These are phyloP conservation scores for Mayamaea pseudoterrestris DNA, from an alignment of 108 stramenopile species.

Conservation along the genomic window DNA sequence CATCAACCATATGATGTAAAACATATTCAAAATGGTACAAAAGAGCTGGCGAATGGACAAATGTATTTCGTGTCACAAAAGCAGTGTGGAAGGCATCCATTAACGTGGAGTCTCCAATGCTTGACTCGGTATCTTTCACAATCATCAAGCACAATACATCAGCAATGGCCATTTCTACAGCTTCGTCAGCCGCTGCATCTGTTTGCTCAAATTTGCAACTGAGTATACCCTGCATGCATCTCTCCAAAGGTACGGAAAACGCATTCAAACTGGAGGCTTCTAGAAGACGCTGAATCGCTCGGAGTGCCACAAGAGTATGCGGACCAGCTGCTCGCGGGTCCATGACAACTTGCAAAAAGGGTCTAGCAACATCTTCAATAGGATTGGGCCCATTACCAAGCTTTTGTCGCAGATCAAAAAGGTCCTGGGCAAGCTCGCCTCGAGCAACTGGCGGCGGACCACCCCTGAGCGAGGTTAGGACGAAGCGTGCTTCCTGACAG, in stretches of 20 bases:
- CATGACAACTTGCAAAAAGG: slow-evolving; percentile 73
- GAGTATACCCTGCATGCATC: slow-evolving; percentile 40
- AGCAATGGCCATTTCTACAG: slow-evolving; percentile 86
- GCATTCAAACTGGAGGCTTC: slow-evolving; percentile 30
- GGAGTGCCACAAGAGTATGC: slow-evolving; percentile 69
- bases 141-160: slow-evolving; percentile 60
- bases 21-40: slow-evolving; percentile 79
- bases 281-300: slow-evolving; percentile 58
- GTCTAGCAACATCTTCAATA: slow-evolving; percentile 32
- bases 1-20: slow-evolving; percentile 36
- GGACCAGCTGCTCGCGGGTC: slow-evolving; percentile 82
- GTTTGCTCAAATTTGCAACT: slow-evolving; percentile 83
- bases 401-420: slow-evolving; percentile 41
- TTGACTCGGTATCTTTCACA: slow-evolving; percentile 9
- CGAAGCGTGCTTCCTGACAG: slow-evolving; percentile 58
- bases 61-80: slow-evolving; percentile 68
- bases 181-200: slow-evolving; percentile 81
- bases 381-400: slow-evolving; percentile 2
- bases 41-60: slow-evolving; percentile 66
- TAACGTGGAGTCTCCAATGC: slow-evolving; percentile 7
- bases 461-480: slow-evolving; percentile 60
- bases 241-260: slow-evolving; percentile 6
- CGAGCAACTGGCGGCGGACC: slow-evolving; percentile 73
- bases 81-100: slow-evolving; percentile 76
- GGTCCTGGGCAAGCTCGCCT: slow-evolving; percentile 57